Conservation (phyloP, 495 filamentous ascomycete genomes). For the Daldinia concentrica region DNA sequence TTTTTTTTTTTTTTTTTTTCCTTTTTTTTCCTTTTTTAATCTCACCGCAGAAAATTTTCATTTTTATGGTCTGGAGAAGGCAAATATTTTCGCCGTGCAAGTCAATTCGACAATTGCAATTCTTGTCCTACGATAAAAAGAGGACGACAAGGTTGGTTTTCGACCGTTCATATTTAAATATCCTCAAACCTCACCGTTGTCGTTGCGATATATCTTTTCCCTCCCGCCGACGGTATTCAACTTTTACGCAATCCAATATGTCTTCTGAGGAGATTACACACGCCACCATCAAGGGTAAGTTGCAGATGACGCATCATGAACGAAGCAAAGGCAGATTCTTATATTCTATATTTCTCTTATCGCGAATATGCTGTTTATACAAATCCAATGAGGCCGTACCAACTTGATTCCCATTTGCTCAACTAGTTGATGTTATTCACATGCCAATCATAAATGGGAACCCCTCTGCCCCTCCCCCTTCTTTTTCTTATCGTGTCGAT, state of each 20-base stretch:
- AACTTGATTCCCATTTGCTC: neutral
- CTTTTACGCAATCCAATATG: constrained; percentile 42
- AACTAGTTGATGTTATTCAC: constrained; percentile 11
- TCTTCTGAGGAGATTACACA: constrained; percentile 62
- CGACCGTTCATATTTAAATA: constrained; percentile 1
- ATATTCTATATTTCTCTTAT: neutral
- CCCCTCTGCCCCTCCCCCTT: neutral
- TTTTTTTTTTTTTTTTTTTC: neutral
- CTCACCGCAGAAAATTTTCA: constrained; percentile 41
- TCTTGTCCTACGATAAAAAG: neutral
- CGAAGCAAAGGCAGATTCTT: too few relatives aligned
- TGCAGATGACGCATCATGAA: neutral
- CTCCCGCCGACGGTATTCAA: constrained; percentile 23
- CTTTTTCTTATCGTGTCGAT: neutral
- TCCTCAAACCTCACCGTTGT: constrained; percentile 7
- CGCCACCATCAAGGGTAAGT: constrained; percentile 67
- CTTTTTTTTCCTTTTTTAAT: constrained; percentile 30
- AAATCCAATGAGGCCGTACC: too few relatives aligned
- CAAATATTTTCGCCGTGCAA: constrained; percentile 33
- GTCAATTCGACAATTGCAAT: constrained; percentile 16
- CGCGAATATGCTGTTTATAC: neutral
- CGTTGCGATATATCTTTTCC: neutral
- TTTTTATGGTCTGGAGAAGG: constrained; percentile 30
- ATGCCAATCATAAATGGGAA: neutral
- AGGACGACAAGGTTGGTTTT: neutral